These are phyloP conservation scores for Sporisorium scitamineum DNA, from an alignment of 1,284 basidiomycete species.

Conservation along the genomic window DNA sequence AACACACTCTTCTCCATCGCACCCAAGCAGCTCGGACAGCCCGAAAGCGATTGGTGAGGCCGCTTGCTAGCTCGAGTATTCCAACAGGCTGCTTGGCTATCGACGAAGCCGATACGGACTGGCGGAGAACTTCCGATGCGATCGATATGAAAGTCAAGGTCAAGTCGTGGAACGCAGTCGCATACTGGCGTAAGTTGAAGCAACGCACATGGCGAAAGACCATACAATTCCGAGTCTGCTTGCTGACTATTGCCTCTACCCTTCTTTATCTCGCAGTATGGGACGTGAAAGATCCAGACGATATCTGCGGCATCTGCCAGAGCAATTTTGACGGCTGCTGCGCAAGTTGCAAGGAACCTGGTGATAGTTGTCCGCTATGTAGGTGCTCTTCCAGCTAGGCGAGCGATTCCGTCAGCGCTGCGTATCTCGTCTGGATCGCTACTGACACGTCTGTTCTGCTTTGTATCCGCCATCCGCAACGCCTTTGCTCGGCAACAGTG, in stretches of 20 bases:
- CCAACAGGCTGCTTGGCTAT: neutral
- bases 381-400: slow-evolving; percentile 16
- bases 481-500: slow-evolving; percentile 39
- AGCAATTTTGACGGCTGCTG: slow-evolving; percentile 68
- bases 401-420: neutral
- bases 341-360: slow-evolving; percentile 65
- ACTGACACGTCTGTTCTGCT: neutral
- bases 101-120: neutral
- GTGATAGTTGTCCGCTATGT: slow-evolving; percentile 64
- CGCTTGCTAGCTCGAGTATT: too few species aligned
- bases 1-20: neutral
- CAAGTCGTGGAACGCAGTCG: slow-evolving; percentile 64
- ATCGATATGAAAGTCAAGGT: slow-evolving; percentile 66
- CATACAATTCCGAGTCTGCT: neutral
- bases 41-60: neutral
- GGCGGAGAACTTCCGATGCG: slow-evolving; percentile 11
- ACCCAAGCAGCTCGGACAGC: neutral
- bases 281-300: slow-evolving; percentile 68
- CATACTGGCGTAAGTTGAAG: slow-evolving; percentile 63
- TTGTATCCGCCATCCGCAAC: neutral
- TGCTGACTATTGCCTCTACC: too few species aligned
- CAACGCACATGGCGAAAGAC: neutral
- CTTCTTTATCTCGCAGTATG: slow-evolving; percentile 47
- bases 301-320: slow-evolving; percentile 69
- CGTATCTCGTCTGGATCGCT: too few species aligned